These are phyloP conservation scores for Marasmius oreades DNA, from an alignment of 1,284 basidiomycete genomes.

Conservation along the genomic window DNA sequence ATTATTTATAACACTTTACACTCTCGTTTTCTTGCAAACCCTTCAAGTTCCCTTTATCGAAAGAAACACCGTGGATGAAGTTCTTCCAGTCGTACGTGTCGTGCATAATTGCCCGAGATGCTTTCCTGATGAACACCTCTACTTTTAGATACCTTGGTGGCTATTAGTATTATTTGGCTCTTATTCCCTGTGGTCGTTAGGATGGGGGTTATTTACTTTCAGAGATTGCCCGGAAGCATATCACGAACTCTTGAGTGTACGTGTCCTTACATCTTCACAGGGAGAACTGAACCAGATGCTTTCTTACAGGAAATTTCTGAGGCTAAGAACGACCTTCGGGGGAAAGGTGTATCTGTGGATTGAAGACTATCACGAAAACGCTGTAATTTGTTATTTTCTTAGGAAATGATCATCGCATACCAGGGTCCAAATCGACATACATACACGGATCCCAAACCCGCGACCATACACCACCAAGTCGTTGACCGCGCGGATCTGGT, in stretches of 20 bases:
- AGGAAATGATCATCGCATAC: no score
- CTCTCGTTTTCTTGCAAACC: slow-evolving; percentile 50
- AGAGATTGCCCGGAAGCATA: slow-evolving; percentile 78
- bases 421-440: no score
- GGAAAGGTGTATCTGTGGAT: slow-evolving; percentile 66
- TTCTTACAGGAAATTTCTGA: slow-evolving; percentile 54
- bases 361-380: slow-evolving; percentile 25
- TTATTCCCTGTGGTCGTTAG: slow-evolving; percentile 70
- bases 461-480: no score
- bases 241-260: slow-evolving; percentile 57
- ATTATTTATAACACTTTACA: slow-evolving; percentile 45
- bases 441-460: no score
- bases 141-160: slow-evolving; percentile 49
- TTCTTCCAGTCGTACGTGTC: slow-evolving; percentile 59
- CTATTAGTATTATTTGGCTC: slow-evolving; percentile 71
- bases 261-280: slow-evolving; percentile 15
- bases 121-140: slow-evolving; percentile 29
- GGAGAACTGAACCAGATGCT: not conserved
- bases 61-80: slow-evolving; percentile 35
- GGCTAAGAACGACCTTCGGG: slow-evolving; percentile 68
- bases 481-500: no score
- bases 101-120: slow-evolving; percentile 35
- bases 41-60: slow-evolving; percentile 58
- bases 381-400: slow-evolving; percentile 2
- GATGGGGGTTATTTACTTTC: slow-evolving; percentile 69